Percentiles rank a stretch among this genome's conserved stretches.
These are phyloP conservation scores for Gossypium raimondii DNA, from an alignment of 345 rosid species.

Conservation along the genomic window DNA sequence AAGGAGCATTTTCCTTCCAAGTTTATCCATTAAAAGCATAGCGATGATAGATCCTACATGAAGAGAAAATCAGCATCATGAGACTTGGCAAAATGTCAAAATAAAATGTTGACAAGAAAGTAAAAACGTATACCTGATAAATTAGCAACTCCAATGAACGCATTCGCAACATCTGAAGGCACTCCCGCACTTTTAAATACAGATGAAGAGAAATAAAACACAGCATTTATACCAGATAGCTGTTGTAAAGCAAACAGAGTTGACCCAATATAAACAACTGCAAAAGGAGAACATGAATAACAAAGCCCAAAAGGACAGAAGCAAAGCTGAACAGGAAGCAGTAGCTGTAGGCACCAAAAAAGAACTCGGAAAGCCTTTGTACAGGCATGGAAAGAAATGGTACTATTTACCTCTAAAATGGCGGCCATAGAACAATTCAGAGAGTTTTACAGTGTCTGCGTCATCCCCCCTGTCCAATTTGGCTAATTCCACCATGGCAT, in stretches of 20 bases:
- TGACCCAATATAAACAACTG: slow-evolving; percentile 99
- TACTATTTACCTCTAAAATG: slow-evolving; percentile 68
- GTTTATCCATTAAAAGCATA: slow-evolving; percentile 87
- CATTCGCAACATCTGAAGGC: slow-evolving; percentile 72
- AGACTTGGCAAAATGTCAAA: slow-evolving; percentile 7
- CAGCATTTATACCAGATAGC: slow-evolving; percentile 99
- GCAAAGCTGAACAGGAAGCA: slow-evolving; percentile 10
- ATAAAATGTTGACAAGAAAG: slow-evolving; percentile 1
- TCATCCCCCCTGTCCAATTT: slow-evolving; percentile 69
- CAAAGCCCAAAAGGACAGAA: slow-evolving; percentile 42
- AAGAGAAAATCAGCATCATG: slow-evolving; percentile 3
- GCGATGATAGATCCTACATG: slow-evolving; percentile 77
- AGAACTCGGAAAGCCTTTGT: slow-evolving; percentile 11
- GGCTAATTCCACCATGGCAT: slow-evolving; percentile 72
- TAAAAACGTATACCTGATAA: slow-evolving; percentile 48
- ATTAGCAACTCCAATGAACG: slow-evolving; percentile 76
- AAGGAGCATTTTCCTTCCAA: slow-evolving; percentile 76
- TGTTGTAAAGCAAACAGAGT: slow-evolving; percentile 99
- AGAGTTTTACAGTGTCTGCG: slow-evolving; percentile 51
- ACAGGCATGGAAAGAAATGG: neutral
- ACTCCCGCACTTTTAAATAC: slow-evolving; percentile 96
- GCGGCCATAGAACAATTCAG: slow-evolving; percentile 74
- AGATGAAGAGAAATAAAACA: slow-evolving; percentile 96
- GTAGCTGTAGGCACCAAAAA: slow-evolving; percentile 7
- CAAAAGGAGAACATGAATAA: slow-evolving; percentile 84